Evolutionary conservation across 306 rosid species (phyloP).

Genomic region (Prunus mume): DNA sequence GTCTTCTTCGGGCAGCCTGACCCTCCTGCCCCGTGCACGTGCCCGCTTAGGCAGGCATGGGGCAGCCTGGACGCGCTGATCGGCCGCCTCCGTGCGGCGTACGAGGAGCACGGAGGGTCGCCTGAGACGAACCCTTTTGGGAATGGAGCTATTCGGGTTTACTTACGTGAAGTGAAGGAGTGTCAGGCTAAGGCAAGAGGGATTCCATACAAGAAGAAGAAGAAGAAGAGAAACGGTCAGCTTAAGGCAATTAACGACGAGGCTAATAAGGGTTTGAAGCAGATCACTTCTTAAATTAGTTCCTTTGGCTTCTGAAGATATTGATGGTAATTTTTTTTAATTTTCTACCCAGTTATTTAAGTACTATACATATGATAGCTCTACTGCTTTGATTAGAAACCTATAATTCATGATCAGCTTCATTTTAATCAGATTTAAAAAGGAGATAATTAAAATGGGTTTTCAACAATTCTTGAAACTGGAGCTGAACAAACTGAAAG

Average conservation of each 20-base stretch:
- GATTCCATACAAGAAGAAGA: constrained; percentile 77
- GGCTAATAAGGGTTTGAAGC: constrained; percentile 56
- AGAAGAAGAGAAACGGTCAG: constrained; percentile 62
- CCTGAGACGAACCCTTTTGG: constrained; percentile 80
- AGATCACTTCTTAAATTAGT: constrained; percentile 27
- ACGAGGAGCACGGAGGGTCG: constrained; percentile 81
- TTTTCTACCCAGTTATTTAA: neutral
- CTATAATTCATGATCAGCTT: neutral
- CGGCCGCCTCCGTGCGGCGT: constrained; percentile 85
- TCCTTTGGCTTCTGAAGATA: constrained; percentile 31
- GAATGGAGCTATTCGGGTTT: constrained; percentile 71
- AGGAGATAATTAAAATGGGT: neutral
- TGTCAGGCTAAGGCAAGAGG: constrained; percentile 87
- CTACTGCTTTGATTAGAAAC: neutral
- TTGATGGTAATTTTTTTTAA: constrained; percentile 40
- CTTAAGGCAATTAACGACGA: constrained; percentile 36
- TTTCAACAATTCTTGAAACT: neutral
- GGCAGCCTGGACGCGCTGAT: constrained; percentile 91
- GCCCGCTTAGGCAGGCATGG: constrained; percentile 92
- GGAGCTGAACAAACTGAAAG: neutral
- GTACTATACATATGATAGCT: neutral
- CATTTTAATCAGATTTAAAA: neutral
- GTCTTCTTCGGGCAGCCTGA: constrained; percentile 89
- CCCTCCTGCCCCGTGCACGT: constrained; percentile 87
- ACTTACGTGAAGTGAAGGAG: constrained; percentile 82